Evolutionary conservation across 306 rosid species (phyloP), one percentile per base, ranked within the genome.

Genomic region (Abrus precatorius): DNA sequence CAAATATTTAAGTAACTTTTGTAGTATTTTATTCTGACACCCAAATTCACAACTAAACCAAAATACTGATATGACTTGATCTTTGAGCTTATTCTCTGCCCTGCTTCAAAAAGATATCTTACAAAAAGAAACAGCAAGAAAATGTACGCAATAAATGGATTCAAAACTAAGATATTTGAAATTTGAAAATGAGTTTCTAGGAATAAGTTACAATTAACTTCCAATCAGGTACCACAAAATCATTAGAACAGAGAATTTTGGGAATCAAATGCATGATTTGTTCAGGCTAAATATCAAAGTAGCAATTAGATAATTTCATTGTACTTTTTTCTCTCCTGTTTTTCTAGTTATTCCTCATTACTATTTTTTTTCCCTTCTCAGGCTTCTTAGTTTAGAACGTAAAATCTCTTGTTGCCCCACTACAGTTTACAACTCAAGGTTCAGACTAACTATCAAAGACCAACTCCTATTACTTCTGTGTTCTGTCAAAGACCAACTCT

Each of bases 11-110:
- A 38, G 69, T 38, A n/a, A 63, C 12, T 63, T 63, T 28, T 38
- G 48, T 3, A n/a, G 28, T 7, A 38, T n/a, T 20, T 20, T 20
- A 10, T 63, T 6, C 33, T 40, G 34, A 12, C 7, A 65, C 32
- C 50, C 71, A 65, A 40, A 38, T n/a, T 14, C 33, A 8, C 33
- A 65, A 65, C 69, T 41, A 65, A 6, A 65, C 13, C 28, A 63
- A 34, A 63, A 13, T 29, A 29, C 11, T 63, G 0, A 61, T 11
- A 61, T 61, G 9, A 61, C 11, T 36, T 62, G 4, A 63, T 63
- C 45, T 63, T 60, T 60, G 41, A 36, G 10, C 69, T 36, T 63
- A 63, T 34, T 11, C 47, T 33, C 6, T 63, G 5, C 34, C 29
- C 27, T 34, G 69, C 28, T 4, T 62, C 47, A 34, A 1, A 62